Evolutionary conservation across 352 stramenopile species (phyloP).

Genomic region (Aphanomyces euteiches): DNA sequence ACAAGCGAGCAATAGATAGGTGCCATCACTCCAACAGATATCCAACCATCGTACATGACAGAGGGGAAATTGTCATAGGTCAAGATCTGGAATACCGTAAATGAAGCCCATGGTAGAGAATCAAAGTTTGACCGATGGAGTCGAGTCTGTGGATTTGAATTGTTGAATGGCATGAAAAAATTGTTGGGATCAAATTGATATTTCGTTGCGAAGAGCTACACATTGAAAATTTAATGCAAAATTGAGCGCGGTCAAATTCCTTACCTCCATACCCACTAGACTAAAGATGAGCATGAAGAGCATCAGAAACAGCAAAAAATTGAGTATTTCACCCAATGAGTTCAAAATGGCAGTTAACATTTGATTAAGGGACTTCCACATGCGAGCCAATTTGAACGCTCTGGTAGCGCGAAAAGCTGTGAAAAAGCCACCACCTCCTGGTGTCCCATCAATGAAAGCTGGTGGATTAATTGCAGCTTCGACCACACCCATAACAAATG

Average conservation of each 20-base stretch:
- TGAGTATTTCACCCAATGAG: conserved; percentile 85
- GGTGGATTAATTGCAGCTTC: conserved; percentile 26
- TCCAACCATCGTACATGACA: conserved; percentile 87
- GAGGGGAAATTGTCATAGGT: conserved; percentile 91
- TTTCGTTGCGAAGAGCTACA: conserved; percentile 87
- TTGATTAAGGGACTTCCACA: conserved; percentile 89
- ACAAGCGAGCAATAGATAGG: conserved; percentile 80
- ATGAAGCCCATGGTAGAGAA: conserved; percentile 57
- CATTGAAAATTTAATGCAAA: neutral
- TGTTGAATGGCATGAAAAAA: conserved; percentile 39
- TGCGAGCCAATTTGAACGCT: conserved; percentile 71
- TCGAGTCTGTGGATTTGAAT: conserved; percentile 34
- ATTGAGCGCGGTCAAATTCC: neutral
- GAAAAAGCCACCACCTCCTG: conserved; percentile 38
- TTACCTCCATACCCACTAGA: conserved; percentile 74
- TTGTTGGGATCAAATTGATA: conserved; percentile 84
- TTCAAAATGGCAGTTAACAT: conserved; percentile 87
- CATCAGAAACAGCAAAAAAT: conserved; percentile 89
- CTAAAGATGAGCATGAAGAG: conserved; percentile 94
- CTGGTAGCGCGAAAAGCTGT: conserved; percentile 55
- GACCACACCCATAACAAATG: conserved; percentile 35
- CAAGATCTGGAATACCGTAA: conserved; percentile 83
- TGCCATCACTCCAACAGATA: conserved; percentile 51
- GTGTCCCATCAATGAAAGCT: conserved; percentile 27
- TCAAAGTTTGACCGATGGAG: conserved; percentile 65